Base-by-base conservation (phyloP, 306 rosid genomes). In the Boehmeria nivea region DNA sequence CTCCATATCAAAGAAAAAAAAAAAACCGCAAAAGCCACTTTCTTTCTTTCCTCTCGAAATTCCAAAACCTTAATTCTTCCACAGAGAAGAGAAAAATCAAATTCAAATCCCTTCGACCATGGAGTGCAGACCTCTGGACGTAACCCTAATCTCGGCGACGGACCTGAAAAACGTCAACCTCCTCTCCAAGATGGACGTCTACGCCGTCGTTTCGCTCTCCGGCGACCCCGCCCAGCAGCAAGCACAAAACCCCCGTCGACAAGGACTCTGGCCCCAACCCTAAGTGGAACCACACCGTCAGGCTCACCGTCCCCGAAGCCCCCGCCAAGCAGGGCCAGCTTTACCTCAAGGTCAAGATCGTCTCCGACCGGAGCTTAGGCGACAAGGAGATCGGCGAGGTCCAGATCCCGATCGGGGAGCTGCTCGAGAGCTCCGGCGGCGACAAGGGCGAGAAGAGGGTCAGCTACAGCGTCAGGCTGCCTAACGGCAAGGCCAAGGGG, bases 111-210 rank as follows among this genome's bases (percentile, higher is more conserved):
- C n/a, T n/a, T 10, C 36, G 2, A 31, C 36, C 36, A 77, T 81
- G 87, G 80, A 73, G 72, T 70, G 61, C 57, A 70, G 70, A 27
- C 64, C 57, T 37, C 48, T 81, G 16, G 81, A 81, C 6, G 7
- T 81, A 26, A 69, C 49, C 0, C 34, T 80, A 36, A 54, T 54
- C 45, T 70, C 59, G 1, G 86, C 82, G 45, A 48, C 53, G 1
- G 83, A 49, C 56, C 24, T 80, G 31, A 77, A 77, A 71, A 65
- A 73, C 7, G 76, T 81, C 28, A 77, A 81, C 44, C 36, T 63
- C 22, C 19, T 77, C 40, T 70, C 87, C 40, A 80, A 58, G 66
- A 81, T 81, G 83, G 87, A 81, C 33, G 81, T 77, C 15, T 81
- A 74, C 73, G 83, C 78, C 63, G 61, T 57, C 52, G 81, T 77